Evolutionary conservation across 2,329 filamentous ascomycete species (phyloP).

Genomic region (Ophiostoma quercus): DNA sequence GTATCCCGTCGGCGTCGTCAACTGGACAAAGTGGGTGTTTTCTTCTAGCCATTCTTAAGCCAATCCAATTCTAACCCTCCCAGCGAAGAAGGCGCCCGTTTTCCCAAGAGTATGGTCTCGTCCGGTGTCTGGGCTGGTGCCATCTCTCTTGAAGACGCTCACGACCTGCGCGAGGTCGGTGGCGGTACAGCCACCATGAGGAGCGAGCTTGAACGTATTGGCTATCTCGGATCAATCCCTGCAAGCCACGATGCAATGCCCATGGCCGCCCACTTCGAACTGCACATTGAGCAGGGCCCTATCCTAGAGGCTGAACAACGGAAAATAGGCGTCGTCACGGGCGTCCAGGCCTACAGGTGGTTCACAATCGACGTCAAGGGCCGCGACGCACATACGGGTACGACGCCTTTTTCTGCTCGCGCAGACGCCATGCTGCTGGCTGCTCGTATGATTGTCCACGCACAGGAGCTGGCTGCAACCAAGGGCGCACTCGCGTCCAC

Average conservation of each 20-base stretch:
- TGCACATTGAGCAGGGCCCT: conserved; percentile 81
- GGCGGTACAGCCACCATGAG: conserved; percentile 59
- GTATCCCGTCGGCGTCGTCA: conserved; percentile 67
- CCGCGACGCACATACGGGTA: conserved; percentile 67
- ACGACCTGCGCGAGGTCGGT: conserved; percentile 57
- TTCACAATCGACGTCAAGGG: conserved; percentile 62
- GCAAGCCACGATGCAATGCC: conserved; percentile 56
- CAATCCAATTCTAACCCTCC: background rate
- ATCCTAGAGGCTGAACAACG: conserved; percentile 60
- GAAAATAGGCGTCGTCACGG: conserved; percentile 65
- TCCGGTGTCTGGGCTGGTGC: conserved; percentile 73
- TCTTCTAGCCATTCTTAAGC: background rate
- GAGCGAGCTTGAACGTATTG: conserved; percentile 64
- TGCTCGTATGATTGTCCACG: conserved; percentile 62
- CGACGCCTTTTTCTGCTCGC: conserved; percentile 49
- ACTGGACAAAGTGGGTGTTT: conserved; percentile 62
- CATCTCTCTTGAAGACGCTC: conserved; percentile 56
- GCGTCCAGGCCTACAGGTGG: conserved; percentile 73
- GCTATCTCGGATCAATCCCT: conserved; percentile 57
- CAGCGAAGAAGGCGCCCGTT: conserved; percentile 74
- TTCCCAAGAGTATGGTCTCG: conserved; percentile 66
- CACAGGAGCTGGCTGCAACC: conserved; percentile 56
- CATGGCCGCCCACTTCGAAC: conserved; percentile 72
- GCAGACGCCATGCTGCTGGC: conserved; percentile 37
- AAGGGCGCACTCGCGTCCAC: conserved; percentile 61